Evolutionary conservation across 2,329 filamentous ascomycete genomes (phyloP).

Genomic region (Magnaporthiopsis poae): DNA sequence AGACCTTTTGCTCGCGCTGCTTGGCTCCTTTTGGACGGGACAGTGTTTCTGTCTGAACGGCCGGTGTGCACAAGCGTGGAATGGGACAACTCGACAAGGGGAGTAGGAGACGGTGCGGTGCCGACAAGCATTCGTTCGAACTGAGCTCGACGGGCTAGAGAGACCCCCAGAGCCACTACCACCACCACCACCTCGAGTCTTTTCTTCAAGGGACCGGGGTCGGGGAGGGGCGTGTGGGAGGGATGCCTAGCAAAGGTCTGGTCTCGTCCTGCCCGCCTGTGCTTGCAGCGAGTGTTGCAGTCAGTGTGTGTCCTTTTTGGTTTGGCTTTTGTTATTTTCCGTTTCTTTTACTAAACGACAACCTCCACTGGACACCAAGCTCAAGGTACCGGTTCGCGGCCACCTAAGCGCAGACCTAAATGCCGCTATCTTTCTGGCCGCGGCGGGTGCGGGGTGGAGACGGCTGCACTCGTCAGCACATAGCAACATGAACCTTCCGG

Average conservation of each 20-base stretch:
- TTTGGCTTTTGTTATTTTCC: neutral
- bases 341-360: neutral
- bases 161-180: neutral
- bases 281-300: neutral
- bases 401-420: neutral
- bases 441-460: neutral
- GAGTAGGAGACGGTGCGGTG: neutral
- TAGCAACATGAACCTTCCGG: too few relatives aligned
- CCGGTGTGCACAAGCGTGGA: neutral
- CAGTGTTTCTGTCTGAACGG: neutral
- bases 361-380: too few relatives aligned
- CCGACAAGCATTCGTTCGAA: neutral
- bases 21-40: neutral
- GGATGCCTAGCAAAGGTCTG: neutral
- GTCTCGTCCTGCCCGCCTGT: neutral
- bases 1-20: neutral
- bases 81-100: neutral
- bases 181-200: neutral
- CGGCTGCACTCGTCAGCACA: neutral
- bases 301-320: neutral
- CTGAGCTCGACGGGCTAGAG: neutral
- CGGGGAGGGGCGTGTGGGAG: neutral
- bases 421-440: neutral
- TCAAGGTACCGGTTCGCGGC: neutral
- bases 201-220: neutral